Evolutionary conservation across 2,329 filamentous ascomycete genomes (phyloP).

Genomic region (Myrmaecium sp.): DNA sequence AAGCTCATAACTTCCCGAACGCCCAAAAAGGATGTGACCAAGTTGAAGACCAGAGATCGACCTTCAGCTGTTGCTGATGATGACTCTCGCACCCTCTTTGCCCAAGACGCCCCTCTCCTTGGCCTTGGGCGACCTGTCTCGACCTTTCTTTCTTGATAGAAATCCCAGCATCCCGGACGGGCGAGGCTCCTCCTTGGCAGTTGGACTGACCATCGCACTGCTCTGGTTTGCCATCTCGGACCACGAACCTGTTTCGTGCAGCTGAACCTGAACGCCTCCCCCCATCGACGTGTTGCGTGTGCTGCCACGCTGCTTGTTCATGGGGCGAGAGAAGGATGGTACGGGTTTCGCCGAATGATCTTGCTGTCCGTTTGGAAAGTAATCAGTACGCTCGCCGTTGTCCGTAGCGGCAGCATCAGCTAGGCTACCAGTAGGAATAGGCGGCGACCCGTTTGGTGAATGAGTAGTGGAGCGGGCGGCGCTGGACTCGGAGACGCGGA

Average conservation of each 20-base stretch:
- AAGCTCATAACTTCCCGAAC: too few species aligned
- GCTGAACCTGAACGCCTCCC: slow-evolving; percentile 77
- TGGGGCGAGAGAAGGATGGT: slow-evolving; percentile 21
- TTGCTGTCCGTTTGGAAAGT: slow-evolving; percentile 18
- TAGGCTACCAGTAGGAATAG: slow-evolving; percentile 19
- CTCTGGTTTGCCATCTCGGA: slow-evolving; percentile 77
- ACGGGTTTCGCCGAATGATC: slow-evolving; percentile 4
- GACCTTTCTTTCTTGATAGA: slow-evolving; percentile 72
- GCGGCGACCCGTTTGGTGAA: slow-evolving; percentile 31
- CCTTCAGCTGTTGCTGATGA: slow-evolving; percentile 27
- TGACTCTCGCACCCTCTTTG: slow-evolving; percentile 71
- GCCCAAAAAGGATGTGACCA: too few species aligned
- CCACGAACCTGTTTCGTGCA: slow-evolving; percentile 83
- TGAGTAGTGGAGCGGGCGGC: slow-evolving; percentile 25
- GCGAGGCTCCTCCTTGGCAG: slow-evolving; percentile 17
- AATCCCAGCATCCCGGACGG: slow-evolving; percentile 83
- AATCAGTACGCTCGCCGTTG: slow-evolving; percentile 17
- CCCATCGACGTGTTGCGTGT: slow-evolving; percentile 59
- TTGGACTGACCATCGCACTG: slow-evolving; percentile 52
- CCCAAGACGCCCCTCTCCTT: slow-evolving; percentile 86
- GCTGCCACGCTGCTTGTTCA: slow-evolving; percentile 37
- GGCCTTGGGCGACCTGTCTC: slow-evolving; percentile 83
- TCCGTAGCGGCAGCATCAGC: slow-evolving; percentile 6
- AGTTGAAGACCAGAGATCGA: too few species aligned
- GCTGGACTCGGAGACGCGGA: too few species aligned